Percentiles rank a stretch among this genome's conserved stretches.
These are phyloP conservation scores for Xylaria venustula DNA, from an alignment of 495 filamentous ascomycete species.

Conservation along the genomic window DNA sequence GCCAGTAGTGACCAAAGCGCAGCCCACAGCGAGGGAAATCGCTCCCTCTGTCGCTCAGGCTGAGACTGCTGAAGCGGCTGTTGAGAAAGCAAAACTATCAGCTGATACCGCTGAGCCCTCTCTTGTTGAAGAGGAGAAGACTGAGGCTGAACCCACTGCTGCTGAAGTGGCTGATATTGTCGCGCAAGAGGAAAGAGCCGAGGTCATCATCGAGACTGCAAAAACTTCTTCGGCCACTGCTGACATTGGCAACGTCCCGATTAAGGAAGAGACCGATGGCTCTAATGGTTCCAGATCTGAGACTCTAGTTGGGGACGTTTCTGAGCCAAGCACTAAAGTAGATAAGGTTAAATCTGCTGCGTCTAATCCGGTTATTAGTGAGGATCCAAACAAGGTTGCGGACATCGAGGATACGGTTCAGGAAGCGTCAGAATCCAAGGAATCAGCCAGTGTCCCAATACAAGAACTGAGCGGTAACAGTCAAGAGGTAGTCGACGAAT, in stretches of 20 bases:
- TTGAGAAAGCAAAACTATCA: slow-evolving; percentile 23
- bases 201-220: background rate
- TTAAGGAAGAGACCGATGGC: background rate
- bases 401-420: slow-evolving; percentile 25
- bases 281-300: no score
- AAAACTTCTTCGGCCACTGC: background rate
- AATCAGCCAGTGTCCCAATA: background rate
- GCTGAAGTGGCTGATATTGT: background rate
- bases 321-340: background rate
- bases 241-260: background rate
- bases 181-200: background rate
- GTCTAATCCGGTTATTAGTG: slow-evolving; percentile 9
- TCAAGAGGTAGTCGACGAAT: background rate
- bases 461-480: background rate
- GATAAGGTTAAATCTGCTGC: slow-evolving; percentile 8
- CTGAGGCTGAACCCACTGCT: slow-evolving; percentile 11
- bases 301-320: background rate
- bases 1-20: slow-evolving; percentile 27
- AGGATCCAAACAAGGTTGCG: slow-evolving; percentile 20
- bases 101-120: slow-evolving; percentile 14
- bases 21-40: slow-evolving; percentile 24
- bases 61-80: slow-evolving; percentile 30
- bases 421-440: slow-evolving; percentile 9
- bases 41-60: slow-evolving; percentile 29
- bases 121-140: slow-evolving; percentile 12